A percentile compares a stretch with the other conserved stretches of the same genome.
Evolutionary conservation across 164 flowering plant genomes (phyloP).

Genomic region (Tetrastigma voinierianum): DNA sequence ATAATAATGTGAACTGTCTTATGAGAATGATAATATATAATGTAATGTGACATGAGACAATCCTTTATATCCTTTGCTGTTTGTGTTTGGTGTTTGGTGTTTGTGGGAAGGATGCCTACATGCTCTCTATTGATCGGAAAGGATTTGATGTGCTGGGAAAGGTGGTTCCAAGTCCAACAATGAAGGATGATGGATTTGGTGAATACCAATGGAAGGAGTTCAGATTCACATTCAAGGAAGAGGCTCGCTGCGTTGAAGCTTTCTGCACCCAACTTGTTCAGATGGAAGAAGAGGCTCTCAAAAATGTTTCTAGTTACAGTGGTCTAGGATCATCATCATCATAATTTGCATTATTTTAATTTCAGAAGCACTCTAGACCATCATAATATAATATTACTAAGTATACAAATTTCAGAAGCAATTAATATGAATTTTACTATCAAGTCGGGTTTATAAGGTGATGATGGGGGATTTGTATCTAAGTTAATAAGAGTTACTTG

Average conservation of each 20-base stretch:
- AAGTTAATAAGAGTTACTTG: too few species aligned
- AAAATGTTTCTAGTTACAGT: conserved; percentile 49
- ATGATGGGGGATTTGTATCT: too few species aligned
- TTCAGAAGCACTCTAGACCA: too few species aligned
- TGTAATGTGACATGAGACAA: conserved; percentile 9
- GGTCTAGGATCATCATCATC: conserved; percentile 41
- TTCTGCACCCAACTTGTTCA: conserved; percentile 66
- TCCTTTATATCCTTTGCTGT: conserved; percentile 10
- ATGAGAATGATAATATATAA: neutral
- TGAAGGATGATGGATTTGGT: conserved; percentile 39
- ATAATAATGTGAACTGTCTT: neutral
- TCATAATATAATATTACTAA: too few species aligned
- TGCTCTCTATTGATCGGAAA: conserved; percentile 68
- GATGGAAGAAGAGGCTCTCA: conserved; percentile 83
- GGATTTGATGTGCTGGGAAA: conserved; percentile 81
- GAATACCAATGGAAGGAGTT: conserved; percentile 69
- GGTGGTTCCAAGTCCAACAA: conserved; percentile 40
- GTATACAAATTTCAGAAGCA: too few species aligned
- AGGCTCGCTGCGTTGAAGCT: conserved; percentile 54
- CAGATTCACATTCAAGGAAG: conserved; percentile 62
- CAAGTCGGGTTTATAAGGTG: too few species aligned
- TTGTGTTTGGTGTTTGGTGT: too few species aligned
- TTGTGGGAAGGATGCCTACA: conserved; percentile 64
- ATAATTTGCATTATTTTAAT: neutral
- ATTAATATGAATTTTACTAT: too few species aligned